Percentiles rank a stretch among this genome's conserved stretches.
Evolutionary conservation across 2,329 filamentous ascomycete species (phyloP).

Genomic region (Colletotrichum gloeosporioides): DNA sequence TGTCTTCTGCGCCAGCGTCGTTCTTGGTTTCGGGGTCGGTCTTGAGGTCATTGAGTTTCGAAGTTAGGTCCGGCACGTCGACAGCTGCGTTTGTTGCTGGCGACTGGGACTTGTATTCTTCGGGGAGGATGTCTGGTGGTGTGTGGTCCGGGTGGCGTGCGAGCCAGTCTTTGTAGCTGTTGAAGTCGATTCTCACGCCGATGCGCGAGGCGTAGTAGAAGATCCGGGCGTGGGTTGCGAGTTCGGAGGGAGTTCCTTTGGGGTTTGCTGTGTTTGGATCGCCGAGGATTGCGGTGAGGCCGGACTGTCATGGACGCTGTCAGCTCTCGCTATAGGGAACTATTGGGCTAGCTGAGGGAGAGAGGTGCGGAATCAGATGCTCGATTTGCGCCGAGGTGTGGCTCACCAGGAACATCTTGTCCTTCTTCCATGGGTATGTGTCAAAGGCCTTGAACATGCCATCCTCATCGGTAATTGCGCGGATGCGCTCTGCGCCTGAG

Average conservation of each 20-base stretch:
- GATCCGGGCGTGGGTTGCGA: constrained; percentile 69
- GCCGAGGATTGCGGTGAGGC: constrained; percentile 69
- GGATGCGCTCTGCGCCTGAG: constrained; percentile 41
- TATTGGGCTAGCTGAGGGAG: background rate
- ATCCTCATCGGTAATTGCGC: constrained; percentile 42
- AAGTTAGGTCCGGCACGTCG: constrained; percentile 7
- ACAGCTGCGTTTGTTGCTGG: background rate
- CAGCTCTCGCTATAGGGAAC: background rate
- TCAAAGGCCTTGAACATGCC: constrained; percentile 67
- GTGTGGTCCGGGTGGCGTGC: constrained; percentile 36
- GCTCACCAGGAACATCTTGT: constrained; percentile 70
- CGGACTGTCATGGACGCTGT: constrained; percentile 49
- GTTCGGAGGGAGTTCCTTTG: constrained; percentile 59
- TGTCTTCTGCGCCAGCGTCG: background rate
- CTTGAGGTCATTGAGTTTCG: constrained; percentile 3
- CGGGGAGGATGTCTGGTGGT: constrained; percentile 40
- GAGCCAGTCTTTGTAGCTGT: constrained; percentile 71
- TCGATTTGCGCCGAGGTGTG: background rate
- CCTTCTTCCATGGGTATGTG: constrained; percentile 70
- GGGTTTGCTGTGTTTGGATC: constrained; percentile 45
- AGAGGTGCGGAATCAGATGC: background rate
- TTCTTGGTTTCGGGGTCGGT: background rate
- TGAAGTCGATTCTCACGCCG: constrained; percentile 65
- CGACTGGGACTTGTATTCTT: constrained; percentile 29
- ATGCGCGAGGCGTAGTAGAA: constrained; percentile 68